Base-by-base conservation (phyloP, 2,329 filamentous ascomycete genomes). In the Chrysoporthe puriensis region DNA sequence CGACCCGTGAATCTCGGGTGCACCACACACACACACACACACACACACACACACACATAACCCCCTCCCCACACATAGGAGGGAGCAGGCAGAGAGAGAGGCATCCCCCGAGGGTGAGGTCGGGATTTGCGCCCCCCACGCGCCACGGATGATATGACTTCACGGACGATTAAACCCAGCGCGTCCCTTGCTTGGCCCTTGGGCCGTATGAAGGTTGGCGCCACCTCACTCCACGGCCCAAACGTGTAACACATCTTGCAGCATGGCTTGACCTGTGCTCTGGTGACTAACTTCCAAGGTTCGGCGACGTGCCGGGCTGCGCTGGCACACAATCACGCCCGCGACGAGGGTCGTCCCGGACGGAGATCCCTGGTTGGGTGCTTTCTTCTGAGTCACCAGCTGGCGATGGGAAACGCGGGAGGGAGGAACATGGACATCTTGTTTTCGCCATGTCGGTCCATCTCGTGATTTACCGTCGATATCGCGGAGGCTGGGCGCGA, bases 181-280 rank as follows among this genome's bases (percentile, higher is more conserved):
- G 44, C 44, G 44, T 46, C 36, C 36, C 36, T 40, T 40, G 36
- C 36, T 40, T 40, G 36, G 36, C 44, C 11, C 44, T 14, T 14
- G 44, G 18, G 14, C 54, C 16, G 13, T 42, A 32, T 34, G n/a
- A 57, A 32, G 56, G 42, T 48, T 48, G 48, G 44, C 52, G 57
- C 58, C 59, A 61, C 66, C 61, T 52, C 32, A 16, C 54, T 60
- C 32, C 56, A 58, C 46, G 43, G 14, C 62, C 32, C 43, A 61
- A 52, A 66, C 44, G 40, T 66, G 66, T 43, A 59, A 68, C 66
- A 60, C 42, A 61, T 48, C 40, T 62, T 61, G 60, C 67, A 61
- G 46, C n/a, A 66, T 26, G 48, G 64, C 46, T 62, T 44, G 46
- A 60, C 48, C 52, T 50, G 56, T 34, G 60, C 64, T 44, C 42